These are phyloP conservation scores for Vigna unguiculata DNA, from an alignment of 306 rosid genomes.

Conservation along the genomic window DNA sequence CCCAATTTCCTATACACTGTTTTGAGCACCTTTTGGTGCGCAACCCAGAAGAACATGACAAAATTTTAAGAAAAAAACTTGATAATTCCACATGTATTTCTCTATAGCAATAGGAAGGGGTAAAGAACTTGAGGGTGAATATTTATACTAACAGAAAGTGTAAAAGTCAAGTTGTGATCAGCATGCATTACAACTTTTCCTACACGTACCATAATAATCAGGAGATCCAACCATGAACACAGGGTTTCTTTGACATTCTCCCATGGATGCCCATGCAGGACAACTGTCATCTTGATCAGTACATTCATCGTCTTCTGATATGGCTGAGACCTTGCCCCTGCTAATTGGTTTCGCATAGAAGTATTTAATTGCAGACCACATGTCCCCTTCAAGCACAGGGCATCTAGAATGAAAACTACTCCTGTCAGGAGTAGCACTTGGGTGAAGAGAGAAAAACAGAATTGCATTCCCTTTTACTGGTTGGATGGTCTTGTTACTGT, in stretches of 20 bases:
- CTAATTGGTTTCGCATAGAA: constrained; percentile 56
- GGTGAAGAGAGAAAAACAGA: constrained; percentile 71
- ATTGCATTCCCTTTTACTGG: constrained; percentile 83
- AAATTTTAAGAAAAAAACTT: background rate
- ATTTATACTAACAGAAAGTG: background rate
- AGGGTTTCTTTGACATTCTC: constrained; percentile 83
- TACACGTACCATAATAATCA: constrained; percentile 91
- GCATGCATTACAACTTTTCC: constrained; percentile 84
- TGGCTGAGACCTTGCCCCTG: constrained; percentile 38
- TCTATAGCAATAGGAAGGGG: background rate
- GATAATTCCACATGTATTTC: background rate
- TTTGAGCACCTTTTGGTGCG: constrained; percentile 10
- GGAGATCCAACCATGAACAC: constrained; percentile 90
- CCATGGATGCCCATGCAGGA: constrained; percentile 72
- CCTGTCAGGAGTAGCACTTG: constrained; percentile 62
- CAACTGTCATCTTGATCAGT: constrained; percentile 70
- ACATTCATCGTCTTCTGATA: constrained; percentile 59
- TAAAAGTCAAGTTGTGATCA: constrained; percentile 41
- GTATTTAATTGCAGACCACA: constrained; percentile 78
- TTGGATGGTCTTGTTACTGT: constrained; percentile 50
- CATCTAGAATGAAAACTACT: constrained; percentile 74
- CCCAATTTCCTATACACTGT: constrained; percentile 2
- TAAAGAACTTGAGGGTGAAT: background rate
- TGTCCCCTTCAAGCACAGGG: constrained; percentile 72
- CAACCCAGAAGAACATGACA: background rate